A percentile compares a stretch with the other conserved stretches of the same genome.
Conservation (phyloP, 129 eudicot genomes). For the Centrapalus pauciflorus region DNA sequence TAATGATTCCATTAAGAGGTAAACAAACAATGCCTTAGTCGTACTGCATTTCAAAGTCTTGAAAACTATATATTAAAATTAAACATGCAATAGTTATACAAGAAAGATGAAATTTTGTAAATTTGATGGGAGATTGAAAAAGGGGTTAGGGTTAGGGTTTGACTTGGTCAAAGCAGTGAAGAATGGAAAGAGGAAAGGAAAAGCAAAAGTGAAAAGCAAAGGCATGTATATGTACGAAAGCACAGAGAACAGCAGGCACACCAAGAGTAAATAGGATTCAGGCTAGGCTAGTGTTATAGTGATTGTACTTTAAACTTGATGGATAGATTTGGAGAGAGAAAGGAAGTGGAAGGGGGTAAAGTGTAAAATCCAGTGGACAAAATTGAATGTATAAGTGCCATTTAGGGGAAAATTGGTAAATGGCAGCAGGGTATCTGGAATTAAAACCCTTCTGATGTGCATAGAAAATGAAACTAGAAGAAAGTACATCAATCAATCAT, state of each 20-base stretch:
- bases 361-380: conserved; percentile 27
- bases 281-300: conserved; percentile 29
- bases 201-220: conserved; percentile 52
- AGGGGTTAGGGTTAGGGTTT: conserved; percentile 3
- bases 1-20: too few species aligned
- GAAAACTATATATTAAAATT: too few species aligned
- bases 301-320: conserved; percentile 9
- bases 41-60: too few species aligned
- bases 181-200: conserved; percentile 35
- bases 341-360: conserved; percentile 19
- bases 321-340: conserved; percentile 30
- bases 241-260: conserved; percentile 36
- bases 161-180: conserved; percentile 69
- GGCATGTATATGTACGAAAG: conserved; percentile 33
- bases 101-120: too few species aligned
- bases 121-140: too few species aligned
- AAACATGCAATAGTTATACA: too few species aligned
- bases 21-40: too few species aligned
- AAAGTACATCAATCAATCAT: conserved; percentile 70
- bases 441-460: conserved; percentile 33
- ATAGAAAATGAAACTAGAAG: conserved; percentile 31
- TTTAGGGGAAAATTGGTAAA: conserved; percentile 27
- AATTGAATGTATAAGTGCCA: conserved; percentile 13
- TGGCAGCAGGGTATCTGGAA: conserved; percentile 75
- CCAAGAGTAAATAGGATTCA: conserved; percentile 40